Evolutionary conservation across 306 rosid species (phyloP).

Genomic region (Delonix regia): DNA sequence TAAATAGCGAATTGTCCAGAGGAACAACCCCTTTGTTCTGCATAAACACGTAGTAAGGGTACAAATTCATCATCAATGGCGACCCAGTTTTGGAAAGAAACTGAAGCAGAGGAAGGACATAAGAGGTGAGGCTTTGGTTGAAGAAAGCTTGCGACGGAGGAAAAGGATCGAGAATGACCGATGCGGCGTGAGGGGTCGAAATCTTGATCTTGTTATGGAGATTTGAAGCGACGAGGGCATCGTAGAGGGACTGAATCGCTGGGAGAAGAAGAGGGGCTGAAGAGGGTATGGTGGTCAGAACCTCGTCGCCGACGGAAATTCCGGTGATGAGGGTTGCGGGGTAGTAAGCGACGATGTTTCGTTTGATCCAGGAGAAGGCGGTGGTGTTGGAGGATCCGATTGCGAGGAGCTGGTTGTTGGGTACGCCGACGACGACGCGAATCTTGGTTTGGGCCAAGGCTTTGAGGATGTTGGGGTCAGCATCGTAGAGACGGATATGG

Average conservation of each 20-base stretch:
- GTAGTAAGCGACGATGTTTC: slow-evolving; percentile 66
- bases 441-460: slow-evolving; percentile 65
- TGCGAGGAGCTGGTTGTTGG: slow-evolving; percentile 87
- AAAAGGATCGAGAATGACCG: slow-evolving; percentile 69
- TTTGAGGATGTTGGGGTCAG: slow-evolving; percentile 68
- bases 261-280: slow-evolving; percentile 72
- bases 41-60: slow-evolving; percentile 92
- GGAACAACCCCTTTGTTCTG: slow-evolving; percentile 78
- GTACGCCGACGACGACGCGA: slow-evolving; percentile 69
- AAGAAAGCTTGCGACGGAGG: slow-evolving; percentile 94
- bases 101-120: slow-evolving; percentile 60
- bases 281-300: slow-evolving; percentile 71
- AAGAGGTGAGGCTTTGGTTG: slow-evolving; percentile 56
- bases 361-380: slow-evolving; percentile 72
- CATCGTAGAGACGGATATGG: slow-evolving; percentile 79
- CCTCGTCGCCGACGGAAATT: slow-evolving; percentile 85
- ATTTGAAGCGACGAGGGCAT: slow-evolving; percentile 63
- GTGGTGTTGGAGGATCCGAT: slow-evolving; percentile 84
- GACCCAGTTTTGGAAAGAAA: slow-evolving; percentile 67
- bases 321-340: slow-evolving; percentile 69
- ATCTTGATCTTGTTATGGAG: slow-evolving; percentile 59
- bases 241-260: slow-evolving; percentile 67
- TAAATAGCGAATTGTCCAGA: slow-evolving; percentile 69
- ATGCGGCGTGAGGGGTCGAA: slow-evolving; percentile 81
- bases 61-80: slow-evolving; percentile 80